A percentile compares a stretch with the other conserved stretches of the same genome.
phyloP scores from a whole-genome alignment of 2,329 filamentous ascomycete genomes.

The Fusarium poae region DNA sequence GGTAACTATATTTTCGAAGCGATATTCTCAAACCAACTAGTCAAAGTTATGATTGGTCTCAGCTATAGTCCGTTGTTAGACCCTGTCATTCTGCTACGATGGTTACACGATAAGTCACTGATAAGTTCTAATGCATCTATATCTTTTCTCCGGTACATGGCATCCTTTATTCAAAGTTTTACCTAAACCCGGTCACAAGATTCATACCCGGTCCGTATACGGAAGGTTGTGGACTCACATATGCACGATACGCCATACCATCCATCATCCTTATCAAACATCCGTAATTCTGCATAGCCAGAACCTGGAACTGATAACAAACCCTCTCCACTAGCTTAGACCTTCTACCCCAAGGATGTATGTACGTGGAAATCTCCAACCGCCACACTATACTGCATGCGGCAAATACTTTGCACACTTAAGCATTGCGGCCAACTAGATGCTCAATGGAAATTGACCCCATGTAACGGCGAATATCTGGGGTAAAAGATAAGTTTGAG shows the following conservation, averaged over 20 bases:
- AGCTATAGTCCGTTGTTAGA: neutral
- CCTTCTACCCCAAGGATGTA: neutral
- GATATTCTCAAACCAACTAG: neutral
- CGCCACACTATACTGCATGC: constrained; percentile 31
- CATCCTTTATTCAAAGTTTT: constrained; percentile 4
- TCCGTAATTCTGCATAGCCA: constrained; percentile 10
- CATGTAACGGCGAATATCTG: constrained; percentile 16
- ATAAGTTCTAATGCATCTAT: neutral
- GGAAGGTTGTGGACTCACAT: neutral
- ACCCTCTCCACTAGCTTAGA: neutral
- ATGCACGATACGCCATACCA: neutral
- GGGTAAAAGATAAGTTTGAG: constrained; percentile 31
- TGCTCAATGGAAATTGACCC: neutral
- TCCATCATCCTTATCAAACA: constrained; percentile 14
- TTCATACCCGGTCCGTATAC: neutral
- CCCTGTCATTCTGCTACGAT: neutral
- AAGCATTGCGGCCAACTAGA: constrained; percentile 19
- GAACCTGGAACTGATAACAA: constrained; percentile 17
- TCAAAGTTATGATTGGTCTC: neutral
- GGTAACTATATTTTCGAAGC: neutral
- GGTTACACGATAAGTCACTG: neutral
- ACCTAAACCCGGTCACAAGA: neutral
- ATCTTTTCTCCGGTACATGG: constrained; percentile 3
- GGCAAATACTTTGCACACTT: constrained; percentile 33
- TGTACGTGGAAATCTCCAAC: constrained; percentile 11